phyloP scores from a whole-genome alignment of 164 flowering plant genomes.

The Dillenia turbinata region DNA sequence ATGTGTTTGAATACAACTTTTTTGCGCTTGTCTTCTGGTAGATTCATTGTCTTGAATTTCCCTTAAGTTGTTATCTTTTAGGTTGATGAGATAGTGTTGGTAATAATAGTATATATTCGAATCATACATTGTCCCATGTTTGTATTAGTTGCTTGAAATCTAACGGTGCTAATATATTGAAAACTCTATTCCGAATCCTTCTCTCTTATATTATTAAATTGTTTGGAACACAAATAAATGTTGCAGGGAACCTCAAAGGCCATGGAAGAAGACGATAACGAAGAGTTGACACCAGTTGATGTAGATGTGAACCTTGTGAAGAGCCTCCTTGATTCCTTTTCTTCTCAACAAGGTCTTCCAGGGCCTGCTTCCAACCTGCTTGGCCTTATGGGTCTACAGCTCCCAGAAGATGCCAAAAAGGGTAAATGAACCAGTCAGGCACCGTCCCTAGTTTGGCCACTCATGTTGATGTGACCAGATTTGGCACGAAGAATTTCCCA shows the following conservation, averaged over 20 bases:
- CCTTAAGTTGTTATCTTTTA: too few relatives aligned
- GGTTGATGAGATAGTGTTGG: too few relatives aligned
- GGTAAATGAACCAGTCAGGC: constrained; percentile 25
- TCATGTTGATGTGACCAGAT: too few relatives aligned
- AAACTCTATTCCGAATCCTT: neutral
- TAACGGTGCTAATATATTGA: neutral
- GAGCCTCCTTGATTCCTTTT: constrained; percentile 82
- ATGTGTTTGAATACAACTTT: neutral
- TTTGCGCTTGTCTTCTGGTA: neutral
- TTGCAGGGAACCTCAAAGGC: constrained; percentile 59
- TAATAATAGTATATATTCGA: too few relatives aligned
- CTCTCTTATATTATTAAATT: neutral
- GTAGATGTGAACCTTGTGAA: constrained; percentile 91
- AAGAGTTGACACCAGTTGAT: constrained; percentile 77
- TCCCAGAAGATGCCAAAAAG: constrained; percentile 61
- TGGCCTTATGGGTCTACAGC: constrained; percentile 81
- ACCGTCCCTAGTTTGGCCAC: neutral
- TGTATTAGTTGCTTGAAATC: neutral
- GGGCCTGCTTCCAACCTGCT: constrained; percentile 94
- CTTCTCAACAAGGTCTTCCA: constrained; percentile 91
- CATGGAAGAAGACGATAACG: constrained; percentile 41
- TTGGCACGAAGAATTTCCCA: too few relatives aligned
- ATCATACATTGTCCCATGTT: neutral
- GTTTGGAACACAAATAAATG: neutral
- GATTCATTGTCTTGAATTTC: too few relatives aligned